Base-by-base conservation (phyloP, 129 eudicot species). In the Tagetes patula region DNA sequence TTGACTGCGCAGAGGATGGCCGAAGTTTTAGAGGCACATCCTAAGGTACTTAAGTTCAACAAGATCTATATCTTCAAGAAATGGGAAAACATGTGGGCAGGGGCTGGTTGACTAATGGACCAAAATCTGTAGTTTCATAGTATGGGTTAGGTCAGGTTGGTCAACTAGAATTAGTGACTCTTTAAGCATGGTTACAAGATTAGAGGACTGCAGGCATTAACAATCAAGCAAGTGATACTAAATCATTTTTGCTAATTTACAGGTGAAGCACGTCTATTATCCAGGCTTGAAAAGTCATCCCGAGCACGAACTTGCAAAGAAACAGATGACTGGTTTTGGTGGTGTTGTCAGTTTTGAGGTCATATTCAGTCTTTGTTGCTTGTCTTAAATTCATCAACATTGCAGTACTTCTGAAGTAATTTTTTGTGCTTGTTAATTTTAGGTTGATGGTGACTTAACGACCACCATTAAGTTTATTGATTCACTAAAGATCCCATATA, bases 21-120 rank as follows among this genome's bases (percentile, higher is more conserved):
- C 86, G 83, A 84, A 78, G 52, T 88, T 88, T 88, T 91, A 86
- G 97, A 88, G 96, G 96, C 90, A 76, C 97, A 91, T 86, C 92
- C 97, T 73, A 91, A 88, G 97, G 97, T 89, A 81, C n/a, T 74
- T 54, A 12, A 63, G 64, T 38, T 62, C 5, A 33, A 65, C 3
- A 32, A 69, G 55, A 58, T 14, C 9, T 9, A 14, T 70, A 53
- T 69, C 47, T 37, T 69, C 36, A 50, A 49, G 2, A 33, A 3
- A 6, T 34, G 66, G 66, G 42, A 55, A 55, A 55, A 55, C 61
- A 55, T 8, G 37, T 27, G 12, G 34, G 34, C 61, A 3, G 3
- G 0, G 0, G 13, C 38, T 2, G 39, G 65, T 58, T 31, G 65
- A 40, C 37, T 58, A 58, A 58, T 9, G 2, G 40, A 40, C 32